Conservation (phyloP, 176 grass and related monocot species). For the Cymbopogon citratus region DNA sequence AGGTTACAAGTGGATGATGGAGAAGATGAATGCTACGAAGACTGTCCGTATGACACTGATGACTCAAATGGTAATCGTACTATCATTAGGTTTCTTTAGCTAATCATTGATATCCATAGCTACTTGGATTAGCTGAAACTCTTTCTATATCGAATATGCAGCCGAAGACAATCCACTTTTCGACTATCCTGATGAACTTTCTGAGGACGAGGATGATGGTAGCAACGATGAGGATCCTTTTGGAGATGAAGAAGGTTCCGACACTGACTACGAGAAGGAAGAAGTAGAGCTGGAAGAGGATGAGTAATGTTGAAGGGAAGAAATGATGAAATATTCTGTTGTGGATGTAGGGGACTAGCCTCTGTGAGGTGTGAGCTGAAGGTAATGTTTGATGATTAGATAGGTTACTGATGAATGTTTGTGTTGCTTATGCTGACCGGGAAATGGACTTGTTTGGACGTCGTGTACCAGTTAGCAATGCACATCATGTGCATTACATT, state of each 20-base stretch:
- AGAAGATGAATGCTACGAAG: too few species aligned
- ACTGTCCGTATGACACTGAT: too few species aligned
- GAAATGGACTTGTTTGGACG: not conserved
- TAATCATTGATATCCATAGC: too few species aligned
- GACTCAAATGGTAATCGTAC: too few species aligned
- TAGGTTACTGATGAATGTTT: not conserved
- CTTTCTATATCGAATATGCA: too few species aligned
- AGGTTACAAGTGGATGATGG: too few species aligned
- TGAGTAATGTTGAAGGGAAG: not conserved
- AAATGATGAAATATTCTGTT: not conserved
- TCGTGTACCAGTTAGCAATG: not conserved
- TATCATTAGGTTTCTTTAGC: too few species aligned
- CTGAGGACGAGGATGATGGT: too few species aligned
- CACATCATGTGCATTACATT: not conserved
- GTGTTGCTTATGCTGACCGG: not conserved
- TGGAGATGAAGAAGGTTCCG: constrained; percentile 31
- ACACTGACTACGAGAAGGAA: constrained; percentile 37
- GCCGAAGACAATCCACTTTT: too few species aligned
- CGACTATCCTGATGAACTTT: not conserved
- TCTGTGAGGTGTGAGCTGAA: not conserved
- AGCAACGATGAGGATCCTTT: constrained; percentile 30
- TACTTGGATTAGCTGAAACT: too few species aligned
- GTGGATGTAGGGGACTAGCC: not conserved
- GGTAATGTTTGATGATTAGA: not conserved
- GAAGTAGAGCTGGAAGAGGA: constrained; percentile 41